phyloP scores from a whole-genome alignment of 1,284 basidiomycete genomes.

The Cutaneotrichosporon mucoides region DNA sequence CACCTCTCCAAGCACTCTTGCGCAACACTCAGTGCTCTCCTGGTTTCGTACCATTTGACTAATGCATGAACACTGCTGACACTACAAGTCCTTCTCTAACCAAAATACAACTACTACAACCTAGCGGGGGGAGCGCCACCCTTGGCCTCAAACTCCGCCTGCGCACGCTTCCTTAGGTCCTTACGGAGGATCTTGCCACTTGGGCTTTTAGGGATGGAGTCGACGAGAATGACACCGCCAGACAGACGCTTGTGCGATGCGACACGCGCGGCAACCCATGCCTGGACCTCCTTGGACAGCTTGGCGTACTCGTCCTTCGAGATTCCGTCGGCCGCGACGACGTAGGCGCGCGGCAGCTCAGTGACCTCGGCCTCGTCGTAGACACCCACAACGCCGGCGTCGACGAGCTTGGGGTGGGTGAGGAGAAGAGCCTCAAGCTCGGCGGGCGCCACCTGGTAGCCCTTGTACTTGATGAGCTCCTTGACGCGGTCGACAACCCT shows the following conservation, averaged over 20 bases:
- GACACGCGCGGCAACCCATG: slow-evolving; percentile 61
- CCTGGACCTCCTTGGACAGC: slow-evolving; percentile 55
- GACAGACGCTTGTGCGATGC: slow-evolving; percentile 51
- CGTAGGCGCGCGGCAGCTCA: slow-evolving; percentile 63
- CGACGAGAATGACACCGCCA: slow-evolving; percentile 51
- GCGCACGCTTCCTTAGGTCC: slow-evolving; percentile 31
- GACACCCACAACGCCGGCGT: slow-evolving; percentile 68
- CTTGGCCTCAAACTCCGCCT: slow-evolving; percentile 25
- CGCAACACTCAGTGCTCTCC: too few relatives aligned
- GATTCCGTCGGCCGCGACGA: slow-evolving; percentile 57
- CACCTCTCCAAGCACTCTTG: too few relatives aligned
- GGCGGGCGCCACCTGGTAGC: slow-evolving; percentile 66
- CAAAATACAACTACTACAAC: slow-evolving; percentile 4
- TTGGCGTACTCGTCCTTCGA: slow-evolving; percentile 36
- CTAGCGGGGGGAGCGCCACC: neutral
- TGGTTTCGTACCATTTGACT: too few relatives aligned
- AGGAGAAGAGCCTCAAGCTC: slow-evolving; percentile 72
- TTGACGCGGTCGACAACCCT: slow-evolving; percentile 56
- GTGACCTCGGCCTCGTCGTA: slow-evolving; percentile 61
- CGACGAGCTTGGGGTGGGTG: slow-evolving; percentile 64
- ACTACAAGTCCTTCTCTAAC: too few relatives aligned
- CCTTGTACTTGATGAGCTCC: slow-evolving; percentile 74
- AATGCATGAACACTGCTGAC: neutral
- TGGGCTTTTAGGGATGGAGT: slow-evolving; percentile 51
- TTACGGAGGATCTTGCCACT: slow-evolving; percentile 44